Conservation (phyloP, 371 early-diverging fungal genomes). For the Choanephora cucurbitarum region DNA sequence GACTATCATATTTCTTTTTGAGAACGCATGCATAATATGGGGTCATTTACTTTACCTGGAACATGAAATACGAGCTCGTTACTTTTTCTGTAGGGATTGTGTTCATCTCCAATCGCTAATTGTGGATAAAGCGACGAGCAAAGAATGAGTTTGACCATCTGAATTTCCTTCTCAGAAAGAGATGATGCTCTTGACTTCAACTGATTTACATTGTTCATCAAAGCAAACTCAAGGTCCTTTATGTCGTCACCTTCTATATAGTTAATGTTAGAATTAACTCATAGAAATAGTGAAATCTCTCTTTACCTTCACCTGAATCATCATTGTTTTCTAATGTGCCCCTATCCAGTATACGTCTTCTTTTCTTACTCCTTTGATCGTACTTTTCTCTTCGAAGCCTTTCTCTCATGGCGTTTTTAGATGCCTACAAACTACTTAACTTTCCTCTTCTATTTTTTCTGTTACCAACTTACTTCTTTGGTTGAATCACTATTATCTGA, state of each 20-base stretch:
- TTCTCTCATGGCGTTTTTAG: slow-evolving; percentile 22
- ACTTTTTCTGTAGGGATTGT: slow-evolving; percentile 56
- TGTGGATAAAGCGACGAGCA: slow-evolving; percentile 71
- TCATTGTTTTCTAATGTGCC: slow-evolving; percentile 21
- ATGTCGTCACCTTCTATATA: slow-evolving; percentile 32
- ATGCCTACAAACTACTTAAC: not conserved
- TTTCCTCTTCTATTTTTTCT: not conserved
- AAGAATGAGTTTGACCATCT: slow-evolving; percentile 58
- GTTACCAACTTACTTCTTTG: not conserved
- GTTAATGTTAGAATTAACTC: too few species aligned
- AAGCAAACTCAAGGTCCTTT: slow-evolving; percentile 64
- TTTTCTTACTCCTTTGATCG: slow-evolving; percentile 34
- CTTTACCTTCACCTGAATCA: not conserved
- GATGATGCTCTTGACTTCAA: slow-evolving; percentile 41
- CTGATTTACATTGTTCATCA: slow-evolving; percentile 51
- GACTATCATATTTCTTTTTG: slow-evolving; percentile 16
- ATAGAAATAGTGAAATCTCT: too few species aligned
- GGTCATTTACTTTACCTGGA: slow-evolving; percentile 21
- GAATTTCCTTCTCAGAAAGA: slow-evolving; percentile 43
- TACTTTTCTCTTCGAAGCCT: slow-evolving; percentile 34
- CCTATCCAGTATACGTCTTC: slow-evolving; percentile 27
- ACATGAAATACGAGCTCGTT: slow-evolving; percentile 62
- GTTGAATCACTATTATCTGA: slow-evolving; percentile 8
- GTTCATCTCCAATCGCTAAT: slow-evolving; percentile 65
- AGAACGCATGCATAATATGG: not conserved